These are phyloP conservation scores for Saccharomyces hybrid DNA, from an alignment of 1,139 yeast genomes.

Conservation along the genomic window DNA sequence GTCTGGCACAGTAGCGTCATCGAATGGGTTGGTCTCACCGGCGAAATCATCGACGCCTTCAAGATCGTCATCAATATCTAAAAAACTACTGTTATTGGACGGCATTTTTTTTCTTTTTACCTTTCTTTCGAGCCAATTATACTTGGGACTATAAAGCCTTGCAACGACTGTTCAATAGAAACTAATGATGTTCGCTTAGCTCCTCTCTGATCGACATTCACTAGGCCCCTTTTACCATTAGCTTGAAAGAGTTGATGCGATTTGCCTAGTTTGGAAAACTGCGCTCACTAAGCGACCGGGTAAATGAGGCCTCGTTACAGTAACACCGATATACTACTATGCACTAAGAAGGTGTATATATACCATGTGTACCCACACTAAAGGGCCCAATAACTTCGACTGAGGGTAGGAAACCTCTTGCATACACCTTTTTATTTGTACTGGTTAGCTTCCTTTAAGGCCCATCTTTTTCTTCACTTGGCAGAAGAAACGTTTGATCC, in stretches of 20 bases:
- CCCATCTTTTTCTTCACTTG: neutral
- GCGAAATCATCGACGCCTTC: conserved; percentile 19
- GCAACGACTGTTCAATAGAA: neutral
- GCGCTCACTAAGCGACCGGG: neutral
- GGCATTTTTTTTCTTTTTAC: neutral
- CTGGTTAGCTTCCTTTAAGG: neutral
- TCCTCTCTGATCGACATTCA: neutral
- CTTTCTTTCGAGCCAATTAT: neutral
- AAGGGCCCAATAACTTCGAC: neutral
- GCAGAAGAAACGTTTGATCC: neutral
- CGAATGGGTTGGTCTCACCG: conserved; percentile 18
- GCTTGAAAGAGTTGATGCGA: neutral
- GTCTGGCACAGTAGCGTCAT: conserved; percentile 6
- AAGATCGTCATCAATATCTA: conserved; percentile 13
- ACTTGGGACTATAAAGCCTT: neutral
- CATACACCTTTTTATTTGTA: neutral
- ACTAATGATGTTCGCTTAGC: neutral
- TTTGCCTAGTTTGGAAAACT: neutral
- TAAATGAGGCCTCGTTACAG: neutral
- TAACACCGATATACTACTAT: neutral
- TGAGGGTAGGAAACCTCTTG: neutral
- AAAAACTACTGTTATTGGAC: neutral
- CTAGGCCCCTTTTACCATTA: neutral
- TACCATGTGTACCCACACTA: neutral
- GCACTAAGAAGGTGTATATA: neutral